These are phyloP conservation scores for Fusarium graminum DNA, from an alignment of 2,329 filamentous ascomycete genomes.

Conservation along the genomic window DNA sequence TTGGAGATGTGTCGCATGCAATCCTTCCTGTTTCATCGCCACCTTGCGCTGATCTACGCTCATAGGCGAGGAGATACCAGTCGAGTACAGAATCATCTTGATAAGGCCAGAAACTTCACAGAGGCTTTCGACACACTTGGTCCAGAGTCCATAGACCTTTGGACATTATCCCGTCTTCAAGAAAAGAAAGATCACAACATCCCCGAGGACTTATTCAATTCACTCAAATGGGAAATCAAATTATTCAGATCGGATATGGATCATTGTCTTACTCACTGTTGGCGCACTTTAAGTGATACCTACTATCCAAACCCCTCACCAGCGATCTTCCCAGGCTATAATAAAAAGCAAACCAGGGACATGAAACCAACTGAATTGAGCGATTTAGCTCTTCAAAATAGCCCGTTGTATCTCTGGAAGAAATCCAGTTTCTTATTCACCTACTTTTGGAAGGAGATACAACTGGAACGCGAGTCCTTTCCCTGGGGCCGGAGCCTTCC, in stretches of 20 bases:
- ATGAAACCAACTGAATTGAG: neutral
- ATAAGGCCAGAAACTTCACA: neutral
- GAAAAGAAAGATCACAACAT: neutral
- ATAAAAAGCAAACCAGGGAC: neutral
- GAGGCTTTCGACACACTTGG: neutral
- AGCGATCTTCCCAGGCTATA: neutral
- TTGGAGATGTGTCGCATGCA: neutral
- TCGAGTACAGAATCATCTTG: neutral
- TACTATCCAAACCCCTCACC: neutral
- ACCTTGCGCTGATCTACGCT: neutral
- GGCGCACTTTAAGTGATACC: neutral
- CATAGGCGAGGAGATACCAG: too few species aligned
- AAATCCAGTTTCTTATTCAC: neutral
- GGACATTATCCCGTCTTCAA: neutral
- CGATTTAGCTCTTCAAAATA: neutral
- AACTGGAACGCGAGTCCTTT: neutral
- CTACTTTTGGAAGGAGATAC: neutral
- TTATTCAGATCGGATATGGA: neutral
- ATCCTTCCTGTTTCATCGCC: conserved; percentile 7
- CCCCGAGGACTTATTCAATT: neutral
- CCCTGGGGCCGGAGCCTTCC: neutral
- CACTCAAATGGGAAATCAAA: neutral
- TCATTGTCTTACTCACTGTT: neutral
- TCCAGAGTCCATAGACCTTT: conserved; percentile 2
- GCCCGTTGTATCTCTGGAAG: neutral